Evolutionary conservation across 2,329 filamentous ascomycete genomes (phyloP), one percentile per base, ranked within the genome.

Genomic region (Fusarium dimerum): DNA sequence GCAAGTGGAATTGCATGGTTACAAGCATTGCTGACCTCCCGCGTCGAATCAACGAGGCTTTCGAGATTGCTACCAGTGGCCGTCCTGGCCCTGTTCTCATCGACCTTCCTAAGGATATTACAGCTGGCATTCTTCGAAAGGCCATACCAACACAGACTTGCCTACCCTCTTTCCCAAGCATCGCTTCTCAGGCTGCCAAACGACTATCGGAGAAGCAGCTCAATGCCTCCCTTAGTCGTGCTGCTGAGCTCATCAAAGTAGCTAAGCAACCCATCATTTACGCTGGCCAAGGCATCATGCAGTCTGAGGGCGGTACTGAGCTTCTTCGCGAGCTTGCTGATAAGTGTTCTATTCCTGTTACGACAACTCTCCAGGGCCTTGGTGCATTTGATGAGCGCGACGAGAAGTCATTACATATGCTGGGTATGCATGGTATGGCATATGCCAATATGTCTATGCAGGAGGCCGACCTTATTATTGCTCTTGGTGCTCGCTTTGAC

Each of bases 1-100:
- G 92, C 81, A 97, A 97, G 79, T 99, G 94, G 94, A 97, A 97
- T 66, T 91, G 96, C 55, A 95, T 97, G 92, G 91, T 97, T 45
- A 97, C 95, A 82, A 93, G 88, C 71, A 86, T 96, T 50, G 92
- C 90, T 46, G 94, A 99, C 75, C 81, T 99, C 50, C 94, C 94
- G 46, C 85, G 90, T 66, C 85, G 93, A 60, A 97, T 97, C 69
- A 96, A 97, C 72, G 94, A 97, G 77, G 94, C 94, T 45, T 97
- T 97, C 68, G 92, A 97, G 76, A 97, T 97, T 69, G 94, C 94
- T 40, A 97, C 91, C 40, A 94, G 88, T 66, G 94, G 94, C 55
- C 85, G 94, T 45, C 94, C 94, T 13, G 94, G 94, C 20, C 94
- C 94, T 29, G 94, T 97, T 36, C 84, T 99, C 56, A 92, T 99